Conservation (phyloP, 305 asterid genomes). For the Galium porrigens region DNA sequence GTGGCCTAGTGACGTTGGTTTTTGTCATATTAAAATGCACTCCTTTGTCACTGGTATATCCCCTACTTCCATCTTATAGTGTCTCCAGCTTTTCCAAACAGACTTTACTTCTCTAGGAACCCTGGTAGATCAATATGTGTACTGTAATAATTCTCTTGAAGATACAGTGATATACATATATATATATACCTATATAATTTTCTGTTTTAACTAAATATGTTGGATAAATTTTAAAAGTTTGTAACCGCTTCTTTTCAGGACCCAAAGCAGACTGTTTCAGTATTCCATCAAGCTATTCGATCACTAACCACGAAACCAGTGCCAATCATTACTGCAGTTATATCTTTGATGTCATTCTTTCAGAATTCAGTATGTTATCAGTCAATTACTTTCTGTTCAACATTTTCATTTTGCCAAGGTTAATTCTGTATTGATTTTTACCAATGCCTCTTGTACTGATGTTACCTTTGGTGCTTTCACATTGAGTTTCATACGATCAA, state of each 20-base stretch:
- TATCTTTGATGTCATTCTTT: slow-evolving; percentile 64
- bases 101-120: not conserved
- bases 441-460: not conserved
- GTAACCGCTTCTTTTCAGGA: slow-evolving; percentile 35
- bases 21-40: not conserved
- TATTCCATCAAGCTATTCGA: slow-evolving; percentile 54
- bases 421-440: not conserved
- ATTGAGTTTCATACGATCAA: not conserved
- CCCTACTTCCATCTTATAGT: not conserved
- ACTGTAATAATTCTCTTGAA: not conserved
- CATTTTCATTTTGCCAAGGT: not conserved
- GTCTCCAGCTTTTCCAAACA: not conserved
- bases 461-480: not conserved
- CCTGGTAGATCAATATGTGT: not conserved
- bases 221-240: not conserved
- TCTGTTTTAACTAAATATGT: not conserved
- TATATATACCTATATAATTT: too few species aligned
- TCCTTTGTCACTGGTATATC: not conserved
- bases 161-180: not conserved
- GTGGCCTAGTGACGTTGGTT: not conserved
- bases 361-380: slow-evolving; percentile 45
- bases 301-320: slow-evolving; percentile 61
- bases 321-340: slow-evolving; percentile 58
- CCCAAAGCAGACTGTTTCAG: slow-evolving; percentile 23
- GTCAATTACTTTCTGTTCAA: slow-evolving; percentile 9